Conservation (phyloP, 2,329 filamentous ascomycete genomes). For the Thermochaetoides dissita region DNA sequence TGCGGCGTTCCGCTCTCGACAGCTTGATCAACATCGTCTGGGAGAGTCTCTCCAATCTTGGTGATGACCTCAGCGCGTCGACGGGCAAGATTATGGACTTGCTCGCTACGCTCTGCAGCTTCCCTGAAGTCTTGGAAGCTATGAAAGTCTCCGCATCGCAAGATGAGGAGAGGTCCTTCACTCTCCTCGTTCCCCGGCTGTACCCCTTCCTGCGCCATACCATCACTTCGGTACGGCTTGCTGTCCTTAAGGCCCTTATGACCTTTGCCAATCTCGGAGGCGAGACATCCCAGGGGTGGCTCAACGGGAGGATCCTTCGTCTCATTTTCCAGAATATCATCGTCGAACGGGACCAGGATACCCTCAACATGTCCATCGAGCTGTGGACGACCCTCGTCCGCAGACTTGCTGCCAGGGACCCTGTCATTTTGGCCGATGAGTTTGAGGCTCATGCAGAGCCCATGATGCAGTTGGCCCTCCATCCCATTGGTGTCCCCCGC, state of each 20-base stretch:
- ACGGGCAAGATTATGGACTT: conserved; percentile 98
- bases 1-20: conserved; percentile 65
- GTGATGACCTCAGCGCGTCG: conserved; percentile 91
- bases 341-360: conserved; percentile 76
- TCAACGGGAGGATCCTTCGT: conserved; percentile 76
- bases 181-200: conserved; percentile 77
- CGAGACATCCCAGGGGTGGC: conserved; percentile 73
- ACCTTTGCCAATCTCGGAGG: conserved; percentile 84
- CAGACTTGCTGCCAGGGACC: conserved; percentile 45
- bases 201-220: conserved; percentile 96
- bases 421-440: conserved; percentile 53
- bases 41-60: conserved; percentile 93
- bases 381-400: conserved; percentile 72
- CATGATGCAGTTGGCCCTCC: conserved; percentile 72
- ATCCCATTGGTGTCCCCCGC: conserved; percentile 82
- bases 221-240: conserved; percentile 86
- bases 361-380: conserved; percentile 69
- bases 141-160: conserved; percentile 83
- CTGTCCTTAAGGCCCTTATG: conserved; percentile 79
- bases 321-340: conserved; percentile 91
- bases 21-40: conserved; percentile 87
- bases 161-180: conserved; percentile 80
- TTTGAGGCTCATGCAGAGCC: conserved; percentile 63
- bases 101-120: conserved; percentile 86
- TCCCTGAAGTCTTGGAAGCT: conserved; percentile 77